Conservation (phyloP, 768 basidiomycete species). For the Phylloporus scabripes region DNA sequence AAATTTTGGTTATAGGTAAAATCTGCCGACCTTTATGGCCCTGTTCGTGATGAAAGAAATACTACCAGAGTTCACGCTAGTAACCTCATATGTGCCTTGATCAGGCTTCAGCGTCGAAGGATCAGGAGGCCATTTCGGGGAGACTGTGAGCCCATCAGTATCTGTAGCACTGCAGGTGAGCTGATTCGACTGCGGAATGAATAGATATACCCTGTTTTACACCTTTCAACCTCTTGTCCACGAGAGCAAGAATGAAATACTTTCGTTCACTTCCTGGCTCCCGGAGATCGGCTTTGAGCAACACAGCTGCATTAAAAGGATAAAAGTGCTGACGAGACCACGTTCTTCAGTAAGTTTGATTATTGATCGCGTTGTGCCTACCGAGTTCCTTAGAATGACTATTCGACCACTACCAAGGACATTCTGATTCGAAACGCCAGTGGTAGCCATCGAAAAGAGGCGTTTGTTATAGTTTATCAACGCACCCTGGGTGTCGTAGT, state of each 20-base stretch:
- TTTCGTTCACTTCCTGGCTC: conserved; percentile 45
- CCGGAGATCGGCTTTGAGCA: conserved; percentile 62
- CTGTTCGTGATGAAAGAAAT: conserved; percentile 70
- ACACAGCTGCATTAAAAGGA: conserved; percentile 60
- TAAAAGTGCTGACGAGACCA: conserved; percentile 60
- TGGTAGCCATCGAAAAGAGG: conserved; percentile 55
- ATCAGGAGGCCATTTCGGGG: conserved; percentile 75
- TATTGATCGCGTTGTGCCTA: conserved; percentile 34
- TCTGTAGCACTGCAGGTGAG: conserved; percentile 38
- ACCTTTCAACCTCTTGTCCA: conserved; percentile 55
- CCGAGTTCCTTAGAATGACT: conserved; percentile 76
- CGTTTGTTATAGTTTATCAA: conserved; percentile 58
- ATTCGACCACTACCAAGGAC: conserved; percentile 69
- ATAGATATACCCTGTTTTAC: conserved; percentile 43
- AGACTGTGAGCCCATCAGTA: conserved; percentile 46
- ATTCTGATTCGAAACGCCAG: conserved; percentile 62
- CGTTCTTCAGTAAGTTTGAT: neutral
- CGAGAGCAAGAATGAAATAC: conserved; percentile 70
- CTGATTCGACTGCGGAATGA: neutral
- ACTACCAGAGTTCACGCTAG: conserved; percentile 60
- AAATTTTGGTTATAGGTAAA: conserved; percentile 19
- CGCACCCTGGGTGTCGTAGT: conserved; percentile 66
- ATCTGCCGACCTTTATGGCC: conserved; percentile 80
- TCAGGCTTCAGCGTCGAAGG: conserved; percentile 43
- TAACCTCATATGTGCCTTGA: conserved; percentile 61